These are phyloP conservation scores for Hyparrhenia diplandra DNA, from an alignment of 176 grass and related monocot genomes.

Conservation along the genomic window DNA sequence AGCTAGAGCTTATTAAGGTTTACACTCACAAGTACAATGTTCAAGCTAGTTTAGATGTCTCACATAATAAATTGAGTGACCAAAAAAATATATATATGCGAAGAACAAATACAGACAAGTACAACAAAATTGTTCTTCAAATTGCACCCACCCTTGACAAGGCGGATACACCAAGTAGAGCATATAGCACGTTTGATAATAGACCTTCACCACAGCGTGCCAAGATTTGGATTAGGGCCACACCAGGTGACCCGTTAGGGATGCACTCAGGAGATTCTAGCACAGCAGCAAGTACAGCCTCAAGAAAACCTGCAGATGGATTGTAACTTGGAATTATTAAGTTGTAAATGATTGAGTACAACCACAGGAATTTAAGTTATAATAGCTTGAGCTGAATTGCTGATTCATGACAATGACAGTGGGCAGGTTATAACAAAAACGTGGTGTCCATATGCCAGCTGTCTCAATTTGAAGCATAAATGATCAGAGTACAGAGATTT, in stretches of 20 bases:
- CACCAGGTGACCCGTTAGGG: slow-evolving; percentile 50
- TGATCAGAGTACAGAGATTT: neutral
- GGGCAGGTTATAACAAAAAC: neutral
- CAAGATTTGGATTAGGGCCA: slow-evolving; percentile 66
- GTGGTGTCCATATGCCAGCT: neutral
- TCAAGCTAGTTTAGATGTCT: slow-evolving; percentile 4
- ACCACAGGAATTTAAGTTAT: neutral
- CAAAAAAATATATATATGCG: neutral
- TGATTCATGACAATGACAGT: too few relatives aligned
- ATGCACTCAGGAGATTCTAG: slow-evolving; percentile 53
- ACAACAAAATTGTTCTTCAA: slow-evolving; percentile 10
- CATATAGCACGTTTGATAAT: slow-evolving; percentile 81
- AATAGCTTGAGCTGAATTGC: slow-evolving; percentile 18
- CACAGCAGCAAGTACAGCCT: slow-evolving; percentile 56
- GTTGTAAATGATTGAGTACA: slow-evolving; percentile 25
- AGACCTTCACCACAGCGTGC: slow-evolving; percentile 74
- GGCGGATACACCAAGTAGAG: slow-evolving; percentile 90
- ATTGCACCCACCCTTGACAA: slow-evolving; percentile 73
- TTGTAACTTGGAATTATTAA: slow-evolving; percentile 17
- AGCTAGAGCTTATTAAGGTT: slow-evolving; percentile 7
- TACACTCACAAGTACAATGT: neutral
- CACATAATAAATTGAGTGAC: neutral
- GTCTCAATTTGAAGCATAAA: neutral
- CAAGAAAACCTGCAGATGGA: slow-evolving; percentile 81
- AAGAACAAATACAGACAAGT: neutral